These are phyloP conservation scores for Penicillium bialowiezense DNA, from an alignment of 495 filamentous ascomycete species.

Conservation along the genomic window DNA sequence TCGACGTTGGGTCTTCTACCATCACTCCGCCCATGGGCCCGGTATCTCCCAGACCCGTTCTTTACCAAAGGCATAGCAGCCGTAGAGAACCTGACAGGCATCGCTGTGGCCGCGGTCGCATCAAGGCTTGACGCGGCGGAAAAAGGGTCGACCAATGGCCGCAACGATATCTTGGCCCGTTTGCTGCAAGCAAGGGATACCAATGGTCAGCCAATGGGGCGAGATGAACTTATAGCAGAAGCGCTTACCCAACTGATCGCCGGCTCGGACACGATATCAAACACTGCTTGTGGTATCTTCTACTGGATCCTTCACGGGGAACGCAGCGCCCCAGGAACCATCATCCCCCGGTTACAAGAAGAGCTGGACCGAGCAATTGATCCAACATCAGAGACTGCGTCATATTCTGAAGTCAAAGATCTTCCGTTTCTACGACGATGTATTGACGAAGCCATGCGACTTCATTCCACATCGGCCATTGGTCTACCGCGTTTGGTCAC, in stretches of 20 bases:
- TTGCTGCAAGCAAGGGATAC: constrained; percentile 77
- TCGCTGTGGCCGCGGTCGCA: constrained; percentile 71
- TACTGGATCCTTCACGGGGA: constrained; percentile 59
- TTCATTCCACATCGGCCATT: constrained; percentile 75
- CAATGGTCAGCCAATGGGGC: constrained; percentile 62
- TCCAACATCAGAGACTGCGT: constrained; percentile 48
- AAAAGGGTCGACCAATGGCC: constrained; percentile 28
- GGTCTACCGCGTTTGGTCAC: constrained; percentile 75
- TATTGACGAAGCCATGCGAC: constrained; percentile 76
- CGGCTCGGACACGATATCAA: constrained; percentile 75
- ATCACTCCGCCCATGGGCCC: constrained; percentile 31
- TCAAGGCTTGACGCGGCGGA: constrained; percentile 57
- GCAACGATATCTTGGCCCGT: constrained; percentile 70
- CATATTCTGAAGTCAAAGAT: constrained; percentile 59
- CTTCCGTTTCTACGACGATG: constrained; percentile 68
- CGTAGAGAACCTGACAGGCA: constrained; percentile 36
- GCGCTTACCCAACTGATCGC: constrained; percentile 80
- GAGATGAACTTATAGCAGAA: constrained; percentile 72
- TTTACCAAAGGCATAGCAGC: constrained; percentile 36
- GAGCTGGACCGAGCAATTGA: constrained; percentile 67
- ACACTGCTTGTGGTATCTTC: constrained; percentile 73
- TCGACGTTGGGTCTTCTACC: constrained; percentile 37
- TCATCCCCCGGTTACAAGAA: constrained; percentile 58
- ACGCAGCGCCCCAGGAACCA: constrained; percentile 48
- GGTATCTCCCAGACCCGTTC: constrained; percentile 39